These are phyloP conservation scores for Penicillium sp. DNA, from an alignment of 2,329 filamentous ascomycete species.

Conservation along the genomic window DNA sequence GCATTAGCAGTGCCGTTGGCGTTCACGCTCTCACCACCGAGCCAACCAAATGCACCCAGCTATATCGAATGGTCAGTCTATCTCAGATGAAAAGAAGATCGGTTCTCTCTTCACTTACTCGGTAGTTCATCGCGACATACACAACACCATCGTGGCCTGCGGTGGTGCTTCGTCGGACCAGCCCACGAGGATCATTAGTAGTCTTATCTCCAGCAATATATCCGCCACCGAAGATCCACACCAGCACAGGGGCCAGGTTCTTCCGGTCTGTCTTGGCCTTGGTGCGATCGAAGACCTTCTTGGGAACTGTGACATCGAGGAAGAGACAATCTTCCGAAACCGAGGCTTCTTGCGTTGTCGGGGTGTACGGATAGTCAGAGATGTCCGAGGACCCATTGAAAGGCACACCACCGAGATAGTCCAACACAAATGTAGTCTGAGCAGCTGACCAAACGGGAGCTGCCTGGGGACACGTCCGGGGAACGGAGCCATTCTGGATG, in stretches of 20 bases:
- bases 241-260: constrained; percentile 36
- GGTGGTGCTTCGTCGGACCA: constrained; percentile 46
- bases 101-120: constrained; percentile 26
- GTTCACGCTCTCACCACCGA: constrained; percentile 48
- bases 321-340: constrained; percentile 42
- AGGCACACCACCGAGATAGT: constrained; percentile 9
- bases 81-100: background rate
- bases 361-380: constrained; percentile 22
- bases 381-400: constrained; percentile 25
- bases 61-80: constrained; percentile 12
- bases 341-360: constrained; percentile 23
- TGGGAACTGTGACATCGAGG: constrained; percentile 39
- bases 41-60: constrained; percentile 53
- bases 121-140: constrained; percentile 53
- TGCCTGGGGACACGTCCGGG: constrained; percentile 50
- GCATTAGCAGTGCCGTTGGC: constrained; percentile 51
- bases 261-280: constrained; percentile 13
- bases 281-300: constrained; percentile 32
- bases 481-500: constrained; percentile 49
- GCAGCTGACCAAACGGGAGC: constrained; percentile 47
- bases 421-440: constrained; percentile 20
- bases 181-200: constrained; percentile 37
- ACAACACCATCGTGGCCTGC: constrained; percentile 45
- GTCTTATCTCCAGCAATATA: constrained; percentile 45
- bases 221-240: constrained; percentile 55